These are phyloP conservation scores for Westerdykella sp. DNA, from an alignment of 2,329 filamentous ascomycete species.

Conservation along the genomic window DNA sequence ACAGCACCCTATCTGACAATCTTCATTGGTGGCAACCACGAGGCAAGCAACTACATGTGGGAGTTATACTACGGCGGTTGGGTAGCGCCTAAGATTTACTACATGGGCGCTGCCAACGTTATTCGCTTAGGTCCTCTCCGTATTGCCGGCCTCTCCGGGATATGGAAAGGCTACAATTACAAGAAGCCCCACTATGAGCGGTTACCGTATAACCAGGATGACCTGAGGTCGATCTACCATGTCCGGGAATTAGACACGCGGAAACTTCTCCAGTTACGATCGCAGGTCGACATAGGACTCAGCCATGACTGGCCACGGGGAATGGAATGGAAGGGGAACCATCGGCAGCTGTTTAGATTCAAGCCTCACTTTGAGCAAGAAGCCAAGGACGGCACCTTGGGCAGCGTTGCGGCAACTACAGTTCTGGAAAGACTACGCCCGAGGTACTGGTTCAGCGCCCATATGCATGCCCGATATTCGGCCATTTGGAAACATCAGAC, in stretches of 20 bases:
- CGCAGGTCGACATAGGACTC: constrained; percentile 82
- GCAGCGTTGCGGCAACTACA: constrained; percentile 70
- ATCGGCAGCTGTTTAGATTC: constrained; percentile 58
- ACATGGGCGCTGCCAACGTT: constrained; percentile 88
- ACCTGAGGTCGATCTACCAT: constrained; percentile 81
- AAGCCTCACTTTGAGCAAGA: constrained; percentile 74
- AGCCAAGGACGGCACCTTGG: constrained; percentile 66
- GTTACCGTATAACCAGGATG: constrained; percentile 71
- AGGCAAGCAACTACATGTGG: constrained; percentile 82
- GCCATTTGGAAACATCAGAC: constrained; percentile 52
- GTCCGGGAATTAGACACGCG: constrained; percentile 84
- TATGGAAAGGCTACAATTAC: constrained; percentile 91
- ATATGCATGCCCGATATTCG: constrained; percentile 82
- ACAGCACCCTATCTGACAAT: constrained; percentile 82
- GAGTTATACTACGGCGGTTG: constrained; percentile 96
- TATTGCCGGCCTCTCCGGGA: constrained; percentile 85
- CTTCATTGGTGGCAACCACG: constrained; percentile 92
- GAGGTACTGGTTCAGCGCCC: constrained; percentile 81
- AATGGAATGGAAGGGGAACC: constrained; percentile 73
- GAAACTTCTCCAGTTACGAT: constrained; percentile 77
- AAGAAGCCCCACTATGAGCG: constrained; percentile 76
- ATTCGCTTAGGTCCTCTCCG: constrained; percentile 75
- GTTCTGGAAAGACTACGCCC: constrained; percentile 78
- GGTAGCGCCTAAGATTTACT: constrained; percentile 96
- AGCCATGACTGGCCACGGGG: constrained; percentile 93